Conservation (phyloP, 768 basidiomycete species). For the Suillus paluster region DNA sequence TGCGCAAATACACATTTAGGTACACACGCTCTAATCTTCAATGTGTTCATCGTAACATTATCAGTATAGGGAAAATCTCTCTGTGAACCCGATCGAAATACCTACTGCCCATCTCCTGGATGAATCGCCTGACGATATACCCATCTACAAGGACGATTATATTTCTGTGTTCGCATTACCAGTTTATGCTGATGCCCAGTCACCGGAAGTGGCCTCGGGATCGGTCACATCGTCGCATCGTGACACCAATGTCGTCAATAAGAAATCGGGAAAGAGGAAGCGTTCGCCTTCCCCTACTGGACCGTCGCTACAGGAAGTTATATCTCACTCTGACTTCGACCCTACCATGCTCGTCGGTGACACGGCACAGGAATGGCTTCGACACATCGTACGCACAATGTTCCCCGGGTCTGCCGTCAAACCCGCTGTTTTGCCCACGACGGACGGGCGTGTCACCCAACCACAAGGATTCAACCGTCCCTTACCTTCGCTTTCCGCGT, state of each 20-base stretch:
- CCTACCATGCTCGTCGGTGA: conserved; percentile 42
- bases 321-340: conserved; percentile 29
- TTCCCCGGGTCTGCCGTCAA: conserved; percentile 50
- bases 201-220: not conserved
- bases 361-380: conserved; percentile 60
- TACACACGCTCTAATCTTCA: conserved; percentile 33
- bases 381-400: conserved; percentile 58
- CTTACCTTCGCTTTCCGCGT: conserved; percentile 19
- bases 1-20: conserved; percentile 72
- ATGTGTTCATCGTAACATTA: not conserved
- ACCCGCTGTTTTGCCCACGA: conserved; percentile 13
- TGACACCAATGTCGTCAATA: conserved; percentile 9
- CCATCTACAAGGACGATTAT: conserved; percentile 64
- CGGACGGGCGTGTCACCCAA: conserved; percentile 15
- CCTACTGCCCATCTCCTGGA: conserved; percentile 30
- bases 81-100: conserved; percentile 50
- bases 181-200: conserved; percentile 26
- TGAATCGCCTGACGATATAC: conserved; percentile 36
- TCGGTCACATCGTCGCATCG: not conserved
- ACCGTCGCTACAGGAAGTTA: conserved; percentile 24
- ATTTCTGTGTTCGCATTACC: conserved; percentile 68
- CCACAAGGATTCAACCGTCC: conserved; percentile 20
- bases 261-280: conserved; percentile 43
- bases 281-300: conserved; percentile 40
- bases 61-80: conserved; percentile 51